phyloP scores from a whole-genome alignment of 306 rosid species.

The Fagus sylvatica region DNA sequence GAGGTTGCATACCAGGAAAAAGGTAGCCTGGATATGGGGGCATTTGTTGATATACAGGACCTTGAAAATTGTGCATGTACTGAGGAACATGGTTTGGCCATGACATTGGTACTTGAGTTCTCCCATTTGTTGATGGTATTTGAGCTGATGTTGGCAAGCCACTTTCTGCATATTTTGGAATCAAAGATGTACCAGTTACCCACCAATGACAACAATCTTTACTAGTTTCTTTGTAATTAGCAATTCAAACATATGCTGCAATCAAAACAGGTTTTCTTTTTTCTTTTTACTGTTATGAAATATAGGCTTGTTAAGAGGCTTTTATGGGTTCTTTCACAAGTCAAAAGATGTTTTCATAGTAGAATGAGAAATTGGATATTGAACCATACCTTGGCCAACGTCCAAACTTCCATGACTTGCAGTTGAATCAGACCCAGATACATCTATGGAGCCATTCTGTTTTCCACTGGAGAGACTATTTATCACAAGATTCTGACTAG shows the following conservation, averaged over 20 bases:
- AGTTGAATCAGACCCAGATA: constrained; percentile 66
- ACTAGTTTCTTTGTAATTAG: not conserved
- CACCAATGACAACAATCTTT: not conserved
- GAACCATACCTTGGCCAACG: constrained; percentile 66
- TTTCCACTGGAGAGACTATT: constrained; percentile 35
- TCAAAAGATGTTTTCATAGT: not conserved
- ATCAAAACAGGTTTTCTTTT: not conserved
- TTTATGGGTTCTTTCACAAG: not conserved
- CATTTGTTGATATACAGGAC: constrained; percentile 68
- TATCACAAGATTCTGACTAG: constrained; percentile 25
- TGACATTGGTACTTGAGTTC: constrained; percentile 59
- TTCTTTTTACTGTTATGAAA: not conserved
- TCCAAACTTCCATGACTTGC: constrained; percentile 86
- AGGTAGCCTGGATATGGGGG: constrained; percentile 82
- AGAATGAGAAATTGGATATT: not conserved
- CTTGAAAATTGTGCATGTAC: constrained; percentile 84
- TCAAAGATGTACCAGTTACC: constrained; percentile 12
- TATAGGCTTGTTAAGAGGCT: not conserved
- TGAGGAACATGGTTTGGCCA: constrained; percentile 82
- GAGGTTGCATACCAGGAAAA: constrained; percentile 86
- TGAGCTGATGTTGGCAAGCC: constrained; percentile 47
- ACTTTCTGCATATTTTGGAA: constrained; percentile 49
- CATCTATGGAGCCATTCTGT: constrained; percentile 50
- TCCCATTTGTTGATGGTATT: constrained; percentile 56
- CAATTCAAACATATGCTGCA: not conserved